Evolutionary conservation across 1,284 basidiomycete species (phyloP).

Genomic region (Apiotrichum veenhuisii): DNA sequence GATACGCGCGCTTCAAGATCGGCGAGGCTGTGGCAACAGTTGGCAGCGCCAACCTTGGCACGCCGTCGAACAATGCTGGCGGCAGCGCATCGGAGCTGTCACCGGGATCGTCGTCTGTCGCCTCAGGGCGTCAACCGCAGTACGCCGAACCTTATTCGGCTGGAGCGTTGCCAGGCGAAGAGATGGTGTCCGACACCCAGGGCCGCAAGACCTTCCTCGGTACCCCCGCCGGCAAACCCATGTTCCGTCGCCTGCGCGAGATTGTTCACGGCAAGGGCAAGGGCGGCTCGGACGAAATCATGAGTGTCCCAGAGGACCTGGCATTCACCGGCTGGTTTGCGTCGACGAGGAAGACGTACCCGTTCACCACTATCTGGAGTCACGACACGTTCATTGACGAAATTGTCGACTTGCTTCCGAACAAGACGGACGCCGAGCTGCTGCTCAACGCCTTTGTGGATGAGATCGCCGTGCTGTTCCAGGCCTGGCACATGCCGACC

Average conservation of each 20-base stretch:
- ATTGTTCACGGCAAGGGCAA: conserved; percentile 13
- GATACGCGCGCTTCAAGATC: conserved; percentile 45
- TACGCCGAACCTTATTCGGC: conserved; percentile 37
- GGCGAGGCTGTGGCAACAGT: conserved; percentile 41
- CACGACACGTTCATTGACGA: conserved; percentile 49
- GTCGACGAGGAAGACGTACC: conserved; percentile 47
- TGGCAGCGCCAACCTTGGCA: conserved; percentile 16
- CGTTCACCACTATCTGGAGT: conserved; percentile 51
- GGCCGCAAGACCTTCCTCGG: conserved; percentile 43
- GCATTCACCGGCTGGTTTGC: conserved; percentile 48
- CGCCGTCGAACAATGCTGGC: not conserved
- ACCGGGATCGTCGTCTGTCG: conserved; percentile 5
- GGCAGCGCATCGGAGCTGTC: conserved; percentile 10
- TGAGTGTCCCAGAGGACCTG: conserved; percentile 41
- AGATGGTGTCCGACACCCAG: conserved; percentile 36
- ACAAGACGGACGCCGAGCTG: conserved; percentile 39
- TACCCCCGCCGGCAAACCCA: conserved; percentile 39
- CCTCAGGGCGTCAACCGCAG: conserved; percentile 7
- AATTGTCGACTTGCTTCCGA: conserved; percentile 45
- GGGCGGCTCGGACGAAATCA: conserved; percentile 22
- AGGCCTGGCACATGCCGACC: conserved; percentile 44
- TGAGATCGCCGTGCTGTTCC: conserved; percentile 42
- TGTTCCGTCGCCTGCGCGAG: conserved; percentile 30
- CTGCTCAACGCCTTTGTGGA: conserved; percentile 38
- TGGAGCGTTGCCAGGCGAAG: conserved; percentile 38